These are phyloP conservation scores for Tolypocladium amazonense DNA, from an alignment of 2,329 filamentous ascomycete genomes.

Conservation along the genomic window DNA sequence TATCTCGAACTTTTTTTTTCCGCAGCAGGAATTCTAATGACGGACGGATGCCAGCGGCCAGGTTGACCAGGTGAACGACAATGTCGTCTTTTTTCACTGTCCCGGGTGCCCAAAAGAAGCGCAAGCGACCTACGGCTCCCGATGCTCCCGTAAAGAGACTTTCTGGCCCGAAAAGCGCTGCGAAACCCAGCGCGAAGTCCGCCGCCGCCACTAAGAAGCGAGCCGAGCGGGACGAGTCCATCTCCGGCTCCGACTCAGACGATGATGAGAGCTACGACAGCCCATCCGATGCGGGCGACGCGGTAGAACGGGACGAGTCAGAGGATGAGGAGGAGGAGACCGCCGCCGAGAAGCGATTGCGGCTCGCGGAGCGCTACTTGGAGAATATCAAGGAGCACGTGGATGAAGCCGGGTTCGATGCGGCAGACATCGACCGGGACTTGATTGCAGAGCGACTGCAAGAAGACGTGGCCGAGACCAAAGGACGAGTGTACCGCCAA, in stretches of 20 bases:
- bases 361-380: constrained; percentile 85
- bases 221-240: constrained; percentile 57
- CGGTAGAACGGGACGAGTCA: constrained; percentile 36
- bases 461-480: constrained; percentile 85
- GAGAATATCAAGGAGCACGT: constrained; percentile 80
- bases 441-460: constrained; percentile 82
- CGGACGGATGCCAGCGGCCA: constrained; percentile 5
- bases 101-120: constrained; percentile 79
- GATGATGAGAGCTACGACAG: constrained; percentile 41
- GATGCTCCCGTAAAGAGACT: constrained; percentile 50
- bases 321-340: constrained; percentile 81
- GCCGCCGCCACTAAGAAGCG: constrained; percentile 31
- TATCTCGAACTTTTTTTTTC: constrained; percentile 30
- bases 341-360: constrained; percentile 74
- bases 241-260: constrained; percentile 73
- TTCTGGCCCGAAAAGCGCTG: constrained; percentile 32
- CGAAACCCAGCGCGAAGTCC: constrained; percentile 30
- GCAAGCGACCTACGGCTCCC: constrained; percentile 57
- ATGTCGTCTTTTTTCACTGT: constrained; percentile 97
- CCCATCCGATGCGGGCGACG: constrained; percentile 32
- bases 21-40: constrained; percentile 5
- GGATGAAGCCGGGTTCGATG: constrained; percentile 78
- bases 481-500: constrained; percentile 78
- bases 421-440: constrained; percentile 85
- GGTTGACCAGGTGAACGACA: constrained; percentile 13